Percentiles rank a stretch among this genome's conserved stretches.
phyloP scores from a whole-genome alignment of 352 stramenopile genomes.

The Pythium rishiriense region DNA sequence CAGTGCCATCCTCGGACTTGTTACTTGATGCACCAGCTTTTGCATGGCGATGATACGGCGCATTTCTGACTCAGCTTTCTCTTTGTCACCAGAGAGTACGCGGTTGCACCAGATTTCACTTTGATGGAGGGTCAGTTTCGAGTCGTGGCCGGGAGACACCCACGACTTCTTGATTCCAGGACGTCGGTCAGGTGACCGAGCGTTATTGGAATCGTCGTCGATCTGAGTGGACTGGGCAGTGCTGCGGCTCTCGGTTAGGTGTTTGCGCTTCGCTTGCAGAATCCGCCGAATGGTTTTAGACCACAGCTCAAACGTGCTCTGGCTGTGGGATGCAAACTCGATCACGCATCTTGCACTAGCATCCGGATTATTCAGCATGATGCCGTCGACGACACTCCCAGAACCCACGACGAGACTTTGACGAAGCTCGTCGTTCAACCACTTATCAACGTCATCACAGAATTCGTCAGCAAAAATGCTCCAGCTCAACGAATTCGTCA shows the following conservation, averaged over 20 bases:
- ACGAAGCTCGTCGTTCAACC: conserved; percentile 68
- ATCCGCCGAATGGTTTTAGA: conserved; percentile 80
- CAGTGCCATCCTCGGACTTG: conserved; percentile 75
- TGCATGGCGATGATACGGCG: conserved; percentile 84
- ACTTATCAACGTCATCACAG: conserved; percentile 53
- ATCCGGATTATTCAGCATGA: conserved; percentile 54
- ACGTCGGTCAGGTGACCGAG: conserved; percentile 10
- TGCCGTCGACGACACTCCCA: conserved; percentile 42
- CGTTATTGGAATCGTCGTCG: conserved; percentile 19
- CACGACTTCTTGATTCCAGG: conserved; percentile 33
- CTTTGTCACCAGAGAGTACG: conserved; percentile 74
- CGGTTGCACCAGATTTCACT: conserved; percentile 87
- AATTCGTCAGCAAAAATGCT: neutral
- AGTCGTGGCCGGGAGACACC: conserved; percentile 84
- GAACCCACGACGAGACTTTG: conserved; percentile 54
- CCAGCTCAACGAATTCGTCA: neutral
- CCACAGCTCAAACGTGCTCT: conserved; percentile 86
- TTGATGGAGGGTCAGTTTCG: conserved; percentile 77
- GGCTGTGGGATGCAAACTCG: conserved; percentile 79
- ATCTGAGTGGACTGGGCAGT: neutral
- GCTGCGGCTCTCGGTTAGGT: neutral
- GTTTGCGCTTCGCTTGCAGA: conserved; percentile 54
- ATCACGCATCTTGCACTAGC: conserved; percentile 65
- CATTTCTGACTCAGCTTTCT: conserved; percentile 84
- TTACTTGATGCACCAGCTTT: conserved; percentile 80